Evolutionary conservation across 371 early-diverging fungal genomes (phyloP), one percentile per base, ranked within the genome.

Genomic region (Lichtheimia corymbifera): DNA sequence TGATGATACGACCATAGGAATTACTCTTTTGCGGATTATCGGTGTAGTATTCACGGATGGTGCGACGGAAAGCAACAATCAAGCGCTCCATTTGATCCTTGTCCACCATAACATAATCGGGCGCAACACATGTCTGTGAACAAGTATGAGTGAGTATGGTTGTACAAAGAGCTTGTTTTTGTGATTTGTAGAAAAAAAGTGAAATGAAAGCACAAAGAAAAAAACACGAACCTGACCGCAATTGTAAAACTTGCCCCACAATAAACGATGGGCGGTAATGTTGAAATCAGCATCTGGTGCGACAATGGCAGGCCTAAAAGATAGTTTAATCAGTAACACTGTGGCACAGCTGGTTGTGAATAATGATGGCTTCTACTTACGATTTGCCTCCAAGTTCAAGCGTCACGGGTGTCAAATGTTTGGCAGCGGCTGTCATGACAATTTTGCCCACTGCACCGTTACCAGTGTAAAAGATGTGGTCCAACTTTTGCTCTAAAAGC

Each of bases 391-490:
- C 96, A 12, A 95, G 80, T 64, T 95, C 96, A 27, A 95, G 76
- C 4, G 91, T 88, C n/a, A 91, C 88, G 40, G 91, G 88, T 0
- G 93, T 88, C 49, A 93, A 71, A 28, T 87, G 78, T 62, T 90
- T 86, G 20, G 90, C 83, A 5, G 94, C 96, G 1, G 93, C 93
- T 12, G 62, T 57, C 82, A 89, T 88, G 24, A 95, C 85, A 22
- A 93, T 76, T 59, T 80, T 86, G 24, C 92, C 98, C 24, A 97
- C 91, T 13, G 54, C 30, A n/a, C 89, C 87, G 69, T 83, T 89
- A 52, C 98, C 97, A 3, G 98, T 97, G 72, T 91, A 97, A 55
- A 94, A 93, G 63, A 94, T 95, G 70, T 93, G 91, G 74, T 95
- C 94, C 53, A 89, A 93, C 62, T 74, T 72, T 58, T 88, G 74